Percentiles rank a stretch among this genome's conserved stretches.
Evolutionary conservation across 805 yeast species (phyloP).

Genomic region (Barnettozyma salicaria): DNA sequence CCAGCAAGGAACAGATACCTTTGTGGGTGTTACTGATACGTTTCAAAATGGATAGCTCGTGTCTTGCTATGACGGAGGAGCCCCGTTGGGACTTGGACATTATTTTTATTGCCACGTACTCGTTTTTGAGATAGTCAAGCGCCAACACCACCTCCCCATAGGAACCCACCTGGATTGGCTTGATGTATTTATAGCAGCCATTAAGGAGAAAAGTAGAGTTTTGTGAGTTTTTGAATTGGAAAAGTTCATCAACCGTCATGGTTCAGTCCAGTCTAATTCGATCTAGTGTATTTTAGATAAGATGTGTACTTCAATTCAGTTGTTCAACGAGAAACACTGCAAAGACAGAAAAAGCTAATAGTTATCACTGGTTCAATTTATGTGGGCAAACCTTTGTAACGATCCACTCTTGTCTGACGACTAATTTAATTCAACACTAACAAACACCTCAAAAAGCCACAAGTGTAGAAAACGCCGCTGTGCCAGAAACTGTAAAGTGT

Average conservation of each 20-base stretch:
- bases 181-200: conserved; percentile 6
- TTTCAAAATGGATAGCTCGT: conserved; percentile 42
- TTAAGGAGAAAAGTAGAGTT: background rate
- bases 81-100: conserved; percentile 40
- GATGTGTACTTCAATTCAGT: too few relatives aligned
- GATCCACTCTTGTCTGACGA: too few relatives aligned
- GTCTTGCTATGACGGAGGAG: conserved; percentile 41
- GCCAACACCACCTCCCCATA: conserved; percentile 59
- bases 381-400: too few relatives aligned
- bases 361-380: too few relatives aligned
- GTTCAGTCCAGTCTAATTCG: too few relatives aligned
- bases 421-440: too few relatives aligned
- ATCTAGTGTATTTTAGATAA: too few relatives aligned
- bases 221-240: conserved; percentile 7
- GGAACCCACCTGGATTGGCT: conserved; percentile 37
- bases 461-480: too few relatives aligned
- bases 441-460: too few relatives aligned
- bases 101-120: conserved; percentile 49
- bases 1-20: conserved; percentile 53
- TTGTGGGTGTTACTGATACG: conserved; percentile 30
- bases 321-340: too few relatives aligned
- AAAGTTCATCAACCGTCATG: conserved; percentile 10
- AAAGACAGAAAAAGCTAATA: too few relatives aligned
- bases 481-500: too few relatives aligned
- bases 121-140: conserved; percentile 29